Conservation (phyloP, 495 filamentous ascomycete genomes). For the Penicillium subrubescens region DNA sequence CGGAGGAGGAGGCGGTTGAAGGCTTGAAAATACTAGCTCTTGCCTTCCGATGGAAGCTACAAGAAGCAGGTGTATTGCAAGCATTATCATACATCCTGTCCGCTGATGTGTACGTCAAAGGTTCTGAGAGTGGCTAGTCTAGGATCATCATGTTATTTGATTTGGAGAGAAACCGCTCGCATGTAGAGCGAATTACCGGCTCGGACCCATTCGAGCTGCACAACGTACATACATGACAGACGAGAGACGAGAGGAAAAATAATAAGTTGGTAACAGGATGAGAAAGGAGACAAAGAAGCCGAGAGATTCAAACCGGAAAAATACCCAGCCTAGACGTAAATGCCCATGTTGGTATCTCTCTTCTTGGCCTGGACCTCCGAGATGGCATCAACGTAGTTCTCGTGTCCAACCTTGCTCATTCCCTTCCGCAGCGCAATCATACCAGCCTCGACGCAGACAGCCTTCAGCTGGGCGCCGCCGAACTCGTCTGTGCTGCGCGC, state of each 20-base stretch:
- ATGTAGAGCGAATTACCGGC: conserved; percentile 32
- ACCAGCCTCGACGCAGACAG: conserved; percentile 97
- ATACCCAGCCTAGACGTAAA: conserved; percentile 45
- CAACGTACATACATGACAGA: conserved; percentile 36
- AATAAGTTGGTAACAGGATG: conserved; percentile 15
- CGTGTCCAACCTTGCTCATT: conserved; percentile 90
- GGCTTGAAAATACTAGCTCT: neutral
- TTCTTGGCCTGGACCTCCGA: conserved; percentile 97
- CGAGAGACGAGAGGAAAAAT: conserved; percentile 9
- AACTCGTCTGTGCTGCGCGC: conserved; percentile 99
- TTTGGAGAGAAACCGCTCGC: conserved; percentile 13
- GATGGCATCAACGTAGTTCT: conserved; percentile 99
- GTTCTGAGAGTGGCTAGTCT: conserved; percentile 1
- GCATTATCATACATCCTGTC: neutral
- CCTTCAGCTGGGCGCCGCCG: conserved; percentile 95
- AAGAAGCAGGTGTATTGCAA: neutral
- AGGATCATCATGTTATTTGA: conserved; percentile 22
- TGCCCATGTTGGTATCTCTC: conserved; percentile 75
- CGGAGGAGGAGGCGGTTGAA: neutral
- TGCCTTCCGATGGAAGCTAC: neutral
- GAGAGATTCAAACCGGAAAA: conserved; percentile 3
- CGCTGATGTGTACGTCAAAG: neutral
- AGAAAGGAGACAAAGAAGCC: conserved; percentile 4
- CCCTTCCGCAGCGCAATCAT: conserved; percentile 97
- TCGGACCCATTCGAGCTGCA: conserved; percentile 16